Evolutionary conservation across 345 rosid species (phyloP), one percentile per base, ranked within the genome.

Genomic region (Eucalyptus erythrocorys): DNA sequence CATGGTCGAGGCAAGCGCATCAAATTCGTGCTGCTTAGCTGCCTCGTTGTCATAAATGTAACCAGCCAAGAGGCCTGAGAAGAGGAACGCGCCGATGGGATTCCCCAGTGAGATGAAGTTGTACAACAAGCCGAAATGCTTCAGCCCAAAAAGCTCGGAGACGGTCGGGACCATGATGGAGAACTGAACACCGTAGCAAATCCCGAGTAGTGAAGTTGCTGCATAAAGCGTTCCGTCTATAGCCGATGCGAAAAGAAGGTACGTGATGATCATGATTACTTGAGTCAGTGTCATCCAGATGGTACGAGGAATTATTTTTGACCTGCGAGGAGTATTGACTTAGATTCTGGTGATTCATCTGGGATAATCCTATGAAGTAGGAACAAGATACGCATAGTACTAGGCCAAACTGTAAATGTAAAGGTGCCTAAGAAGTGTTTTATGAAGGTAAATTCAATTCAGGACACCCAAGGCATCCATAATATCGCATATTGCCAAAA

Each of bases 41-140:
- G 92, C 95, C 86, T 95, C 95, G 0, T 79, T 90, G 88, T 95
- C 97, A 22, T 94, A 93, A 57, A 94, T 87, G 87, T 92, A 93
- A n/a, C 94, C 96, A 0, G 95, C 96, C 13, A 95, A 90, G 90
- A 95, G 94, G 82, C 95, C 96, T 3, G 95, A 95, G 92, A 95
- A 94, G 66, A 95, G 95, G 87, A 93, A 92, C 26, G 96, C 96
- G 7, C 93, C 96, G 3, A 94, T 92, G 61, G 97, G 95, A 85
- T 95, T 95, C 34, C 97, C 97, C 61, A 95, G 85, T 22, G 92
- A 91, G 90, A 95, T 92, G 93, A 95, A 93, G 90, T 91, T 94
- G 91, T 87, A 92, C 85, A 95, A 85, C 85, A 94, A 40, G 24
- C 97, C 95, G 40, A 95, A 94, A 89, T 93, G 95, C 89, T 93